These are phyloP conservation scores for Microsporum ferrugineum DNA, from an alignment of 2,329 filamentous ascomycete species.

Conservation along the genomic window DNA sequence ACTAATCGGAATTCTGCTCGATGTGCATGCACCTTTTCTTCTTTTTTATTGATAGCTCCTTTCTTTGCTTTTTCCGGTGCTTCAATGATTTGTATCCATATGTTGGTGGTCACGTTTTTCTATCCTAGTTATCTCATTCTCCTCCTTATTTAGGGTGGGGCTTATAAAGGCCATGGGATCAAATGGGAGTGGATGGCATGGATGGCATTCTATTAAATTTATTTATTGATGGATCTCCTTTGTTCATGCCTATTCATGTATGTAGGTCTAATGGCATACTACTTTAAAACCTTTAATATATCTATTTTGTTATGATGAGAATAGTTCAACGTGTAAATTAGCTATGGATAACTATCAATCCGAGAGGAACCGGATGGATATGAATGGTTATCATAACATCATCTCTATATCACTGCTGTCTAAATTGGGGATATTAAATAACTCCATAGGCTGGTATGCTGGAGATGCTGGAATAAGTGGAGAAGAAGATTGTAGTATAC, in stretches of 20 bases:
- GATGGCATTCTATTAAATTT: background rate
- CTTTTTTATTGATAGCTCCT: background rate
- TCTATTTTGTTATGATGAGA: background rate
- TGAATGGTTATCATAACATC: background rate
- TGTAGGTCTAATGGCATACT: background rate
- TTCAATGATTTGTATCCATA: slow-evolving; percentile 1
- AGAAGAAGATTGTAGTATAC: slow-evolving; percentile 1
- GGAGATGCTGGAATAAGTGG: background rate
- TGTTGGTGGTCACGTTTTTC: background rate
- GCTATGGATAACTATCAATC: no score
- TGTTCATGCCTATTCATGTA: background rate
- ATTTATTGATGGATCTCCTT: background rate
- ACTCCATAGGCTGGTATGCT: background rate
- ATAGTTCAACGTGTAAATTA: no score
- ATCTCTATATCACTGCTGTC: background rate
- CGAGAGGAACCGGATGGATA: background rate
- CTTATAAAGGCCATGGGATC: background rate
- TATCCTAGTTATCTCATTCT: background rate
- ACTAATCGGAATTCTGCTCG: background rate
- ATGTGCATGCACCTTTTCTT: background rate
- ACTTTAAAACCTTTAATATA: background rate
- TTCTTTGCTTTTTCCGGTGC: background rate
- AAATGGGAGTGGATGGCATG: background rate
- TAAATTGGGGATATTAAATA: background rate
- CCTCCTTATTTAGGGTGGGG: background rate